Percentiles rank a stretch among this genome's conserved stretches.
phyloP scores from a whole-genome alignment of 768 basidiomycete genomes.

The Phylloporus arenicola region DNA sequence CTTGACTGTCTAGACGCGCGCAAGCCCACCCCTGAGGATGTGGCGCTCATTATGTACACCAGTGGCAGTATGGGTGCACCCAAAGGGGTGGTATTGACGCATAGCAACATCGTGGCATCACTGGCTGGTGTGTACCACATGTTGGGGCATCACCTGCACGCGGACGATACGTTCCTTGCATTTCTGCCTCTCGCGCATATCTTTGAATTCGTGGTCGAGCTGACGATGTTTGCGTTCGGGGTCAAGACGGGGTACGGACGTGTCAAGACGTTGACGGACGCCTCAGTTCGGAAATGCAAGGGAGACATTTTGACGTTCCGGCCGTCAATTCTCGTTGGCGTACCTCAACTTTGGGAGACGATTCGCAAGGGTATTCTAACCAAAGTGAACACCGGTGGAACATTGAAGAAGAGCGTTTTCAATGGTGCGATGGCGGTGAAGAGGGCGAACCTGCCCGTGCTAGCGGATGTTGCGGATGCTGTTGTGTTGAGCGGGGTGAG shows the following conservation, averaged over 20 bases:
- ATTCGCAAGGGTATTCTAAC: constrained; percentile 91
- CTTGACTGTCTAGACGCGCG: constrained; percentile 45
- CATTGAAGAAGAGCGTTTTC: constrained; percentile 72
- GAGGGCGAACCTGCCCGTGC: constrained; percentile 59
- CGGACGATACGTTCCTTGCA: constrained; percentile 56
- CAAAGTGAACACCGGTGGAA: constrained; percentile 68
- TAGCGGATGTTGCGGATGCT: constrained; percentile 64
- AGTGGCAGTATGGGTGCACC: constrained; percentile 88
- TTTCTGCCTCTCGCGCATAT: constrained; percentile 95
- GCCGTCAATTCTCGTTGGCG: constrained; percentile 90
- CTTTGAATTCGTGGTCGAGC: constrained; percentile 90
- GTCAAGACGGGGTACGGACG: constrained; percentile 85
- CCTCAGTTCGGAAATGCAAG: constrained; percentile 80
- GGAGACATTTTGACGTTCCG: constrained; percentile 82
- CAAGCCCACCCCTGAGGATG: constrained; percentile 47
- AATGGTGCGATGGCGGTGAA: constrained; percentile 72
- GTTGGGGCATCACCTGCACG: constrained; percentile 48
- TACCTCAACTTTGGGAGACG: constrained; percentile 95
- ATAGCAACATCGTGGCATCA: constrained; percentile 80
- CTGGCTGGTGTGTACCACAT: constrained; percentile 76
- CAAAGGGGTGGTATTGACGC: constrained; percentile 89
- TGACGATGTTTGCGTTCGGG: constrained; percentile 62
- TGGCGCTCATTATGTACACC: constrained; percentile 79
- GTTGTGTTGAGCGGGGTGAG: constrained; percentile 73
- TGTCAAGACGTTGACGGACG: constrained; percentile 94